Evolutionary conservation across 176 grass and related monocot species (phyloP), one percentile per base, ranked within the genome.

Genomic region (Oryza longistaminata): DNA sequence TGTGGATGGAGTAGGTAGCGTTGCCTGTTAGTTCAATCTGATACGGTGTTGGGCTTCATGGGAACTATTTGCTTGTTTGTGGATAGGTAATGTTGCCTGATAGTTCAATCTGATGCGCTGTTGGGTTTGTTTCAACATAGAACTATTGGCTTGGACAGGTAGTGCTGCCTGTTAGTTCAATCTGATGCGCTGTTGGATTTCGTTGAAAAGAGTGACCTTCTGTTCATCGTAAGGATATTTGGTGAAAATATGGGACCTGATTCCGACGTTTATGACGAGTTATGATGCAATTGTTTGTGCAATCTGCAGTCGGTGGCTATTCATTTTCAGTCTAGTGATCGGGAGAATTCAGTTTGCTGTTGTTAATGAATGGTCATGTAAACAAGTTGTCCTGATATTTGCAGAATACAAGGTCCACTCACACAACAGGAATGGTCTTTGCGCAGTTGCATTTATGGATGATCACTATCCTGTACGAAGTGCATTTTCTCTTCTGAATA

Each of bases 391-490:
- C 5, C 13, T 80, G 3, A 46, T 58, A 68, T 70, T 70, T 90
- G 52, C 85, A 97, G 95, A 94, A 87, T 97, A 97, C 82, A 93
- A 93, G 82, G 95, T 94, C 37, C 95, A 97, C 29, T 91, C 92
- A 16, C 88, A 97, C 92, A 97, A 97, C 81, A 84, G 83, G 81
- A 94, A 97, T 93, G 87, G 90, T 43, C 87, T 97, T 21, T 93
- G 92, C 79, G 90, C 39, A 7, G 84, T 97, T 74, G 92, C 95
- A 90, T 94, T 97, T 49, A 91, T 94, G 95, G 95, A 97, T 64
- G 95, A 97, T 67, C 95, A 97, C 85, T 97, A 97, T 90, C 95
- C 95, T 70, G 83, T 97, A 55, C 79, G 95, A 86, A 95, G 92
- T 73, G 95, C 95, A 33, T 97, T 97, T 90, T 97, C 92, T 64